phyloP scores from a whole-genome alignment of 1,139 yeast species.

The Oligophagozyma castellii region DNA sequence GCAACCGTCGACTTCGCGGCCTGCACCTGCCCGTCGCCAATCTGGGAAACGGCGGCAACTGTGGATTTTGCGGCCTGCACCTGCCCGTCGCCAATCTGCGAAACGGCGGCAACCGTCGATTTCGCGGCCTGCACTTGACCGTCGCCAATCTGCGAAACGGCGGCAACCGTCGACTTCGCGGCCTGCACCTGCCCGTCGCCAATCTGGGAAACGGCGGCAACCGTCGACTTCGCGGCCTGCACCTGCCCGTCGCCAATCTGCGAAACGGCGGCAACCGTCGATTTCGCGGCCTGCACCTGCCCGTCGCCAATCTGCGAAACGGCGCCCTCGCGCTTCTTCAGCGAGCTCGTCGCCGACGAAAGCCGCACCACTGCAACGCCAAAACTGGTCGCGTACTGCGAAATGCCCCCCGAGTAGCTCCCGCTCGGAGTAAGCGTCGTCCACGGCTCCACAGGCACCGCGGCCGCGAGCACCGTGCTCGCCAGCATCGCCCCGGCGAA shows the following conservation, averaged over 20 bases:
- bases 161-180: slow-evolving; percentile 5
- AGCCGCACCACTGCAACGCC: slow-evolving; percentile 10
- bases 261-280: slow-evolving; percentile 31
- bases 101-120: slow-evolving; percentile 5
- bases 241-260: slow-evolving; percentile 33
- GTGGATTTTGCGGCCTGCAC: slow-evolving; percentile 20
- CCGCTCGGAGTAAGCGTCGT: slow-evolving; percentile 54
- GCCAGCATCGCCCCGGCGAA: slow-evolving; percentile 29
- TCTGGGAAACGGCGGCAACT: slow-evolving; percentile 36
- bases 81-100: slow-evolving; percentile 11
- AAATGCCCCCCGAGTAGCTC: slow-evolving; percentile 43
- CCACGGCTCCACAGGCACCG: slow-evolving; percentile 59
- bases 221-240: slow-evolving; percentile 11
- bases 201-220: slow-evolving; percentile 14
- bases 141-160: slow-evolving; percentile 9
- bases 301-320: slow-evolving; percentile 34
- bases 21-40: slow-evolving; percentile 27
- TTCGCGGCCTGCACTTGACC: slow-evolving; percentile 13
- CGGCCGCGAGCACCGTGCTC: slow-evolving; percentile 43
- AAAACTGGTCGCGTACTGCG: slow-evolving; percentile 20
- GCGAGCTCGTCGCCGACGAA: slow-evolving; percentile 25
- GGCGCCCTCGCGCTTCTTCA: slow-evolving; percentile 33
- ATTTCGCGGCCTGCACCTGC: slow-evolving; percentile 36
- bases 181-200: slow-evolving; percentile 3
- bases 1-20: slow-evolving; percentile 19